Percentiles rank a stretch among this genome's conserved stretches.
These are phyloP conservation scores for Corynespora cassiicola DNA, from an alignment of 2,329 filamentous ascomycete species.

Conservation along the genomic window DNA sequence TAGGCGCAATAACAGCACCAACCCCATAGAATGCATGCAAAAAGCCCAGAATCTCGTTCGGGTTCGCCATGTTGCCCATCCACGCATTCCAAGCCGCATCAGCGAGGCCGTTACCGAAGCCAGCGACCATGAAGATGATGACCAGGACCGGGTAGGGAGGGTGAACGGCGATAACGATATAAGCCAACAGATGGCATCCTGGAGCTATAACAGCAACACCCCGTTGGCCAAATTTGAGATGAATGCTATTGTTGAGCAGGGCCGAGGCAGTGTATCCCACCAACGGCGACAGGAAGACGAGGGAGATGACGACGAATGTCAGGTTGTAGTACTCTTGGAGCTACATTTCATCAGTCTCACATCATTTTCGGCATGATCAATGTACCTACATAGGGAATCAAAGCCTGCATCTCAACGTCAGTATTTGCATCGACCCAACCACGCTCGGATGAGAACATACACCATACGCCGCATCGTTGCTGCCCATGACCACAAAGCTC, in stretches of 20 bases:
- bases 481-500: constrained; percentile 69
- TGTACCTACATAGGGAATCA: constrained; percentile 58
- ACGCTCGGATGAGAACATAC: constrained; percentile 48
- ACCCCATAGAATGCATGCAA: constrained; percentile 76
- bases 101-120: constrained; percentile 74
- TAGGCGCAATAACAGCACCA: constrained; percentile 71
- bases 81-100: constrained; percentile 68
- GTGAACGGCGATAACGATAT: constrained; percentile 69
- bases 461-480: constrained; percentile 72
- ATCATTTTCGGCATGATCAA: too few relatives aligned
- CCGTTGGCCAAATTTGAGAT: constrained; percentile 70
- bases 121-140: constrained; percentile 68
- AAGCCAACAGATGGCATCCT: constrained; percentile 67
- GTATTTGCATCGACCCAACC: constrained; percentile 1
- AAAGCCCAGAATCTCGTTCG: constrained; percentile 77
- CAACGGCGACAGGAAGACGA: constrained; percentile 72
- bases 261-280: constrained; percentile 70
- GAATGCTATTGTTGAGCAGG: constrained; percentile 69
- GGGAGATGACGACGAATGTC: constrained; percentile 67
- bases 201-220: constrained; percentile 74
- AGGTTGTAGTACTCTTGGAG: constrained; percentile 69
- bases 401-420: constrained; percentile 30
- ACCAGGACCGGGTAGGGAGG: constrained; percentile 73
- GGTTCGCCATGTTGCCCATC: constrained; percentile 74
- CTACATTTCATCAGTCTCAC: too few relatives aligned